Base-by-base conservation (phyloP, 164 flowering plant species). In the Tetracentron sinense region DNA sequence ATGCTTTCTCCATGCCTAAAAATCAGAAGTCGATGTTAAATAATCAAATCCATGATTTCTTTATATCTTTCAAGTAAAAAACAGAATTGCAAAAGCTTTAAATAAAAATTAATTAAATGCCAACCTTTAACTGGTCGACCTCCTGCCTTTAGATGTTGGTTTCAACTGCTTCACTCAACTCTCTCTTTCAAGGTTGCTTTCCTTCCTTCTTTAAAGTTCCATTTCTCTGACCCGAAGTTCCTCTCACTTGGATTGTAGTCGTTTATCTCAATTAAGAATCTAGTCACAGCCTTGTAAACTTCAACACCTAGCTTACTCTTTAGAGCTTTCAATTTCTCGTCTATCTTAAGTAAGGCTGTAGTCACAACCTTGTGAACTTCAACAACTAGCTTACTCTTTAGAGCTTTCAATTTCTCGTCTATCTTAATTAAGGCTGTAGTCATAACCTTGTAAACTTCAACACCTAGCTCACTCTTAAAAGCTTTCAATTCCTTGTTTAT, bases 221-320 rank as follows among this genome's bases (percentile, higher is more conserved):
- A 86, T 19, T 82, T 42, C 48, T 86, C 88, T n/a, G 76, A 58
- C 10, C 66, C 66, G 44, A 66, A 30, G 26, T 77, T 82, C 51
- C 84, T 62, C 21, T 86, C 86, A 33, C 86, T 86, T 4, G 88
- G 81, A 33, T 86, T 86, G 65, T 81, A 83, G 54, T 82, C 83
- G 27, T 82, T 83, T 26, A 78, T 64, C 67, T 83, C 83, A 56
- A 30, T n/a, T 66, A 83, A 27, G 23, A 86, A 78, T 12, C 76
- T 26, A 12, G 63, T 33, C 42, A 85, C 82, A 7, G 85, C 81
- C n/a, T 65, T 61, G 64, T 69, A 77, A 0, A 59, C 79, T 28
- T 69, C 83, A 0, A 65, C 73, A 7, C 86, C 90, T 56, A 63
- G 44, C 11, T 80, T 85, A 0, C 70, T 31, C 73, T 48, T 82